Base-by-base conservation (phyloP, 805 yeast genomes). In the Yamadazyma akitaensis region DNA sequence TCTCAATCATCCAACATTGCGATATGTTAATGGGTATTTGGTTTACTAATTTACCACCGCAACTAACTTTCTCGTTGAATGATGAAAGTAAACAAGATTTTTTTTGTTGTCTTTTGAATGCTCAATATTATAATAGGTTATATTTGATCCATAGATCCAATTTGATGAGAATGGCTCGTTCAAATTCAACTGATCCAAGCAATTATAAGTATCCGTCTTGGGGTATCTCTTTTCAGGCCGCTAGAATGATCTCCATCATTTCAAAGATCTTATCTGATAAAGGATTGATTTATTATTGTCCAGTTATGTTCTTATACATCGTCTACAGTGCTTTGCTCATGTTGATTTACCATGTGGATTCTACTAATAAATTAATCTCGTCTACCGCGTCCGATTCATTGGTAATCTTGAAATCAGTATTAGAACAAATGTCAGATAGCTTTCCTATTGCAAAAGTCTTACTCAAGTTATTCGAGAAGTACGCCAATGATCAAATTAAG, bases 181-280 rank as follows among this genome's bases (percentile, higher is more conserved):
- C 72, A 19, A 62, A 65, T 10, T 64, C 73, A 2, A 63, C 72
- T 1, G 63, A 64, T 44, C 73, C 75, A 13, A 66, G 62, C 51
- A 73, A 70, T 57, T 73, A 65, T 65, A 72, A 60, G 53, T 82
- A 81, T 59, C 88, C 88, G 5, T 79, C 85, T n/a, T 81, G 88
- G 84, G 88, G 90, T 9, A 84, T 85, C 47, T 85, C 89, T 2
- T 85, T 85, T 70, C 88, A 84, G 62, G 87, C 91, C 0, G 89
- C 94, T 0, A 79, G 87, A 56, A 81, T 84, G 80, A 81, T 86
- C 51, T 76, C 86, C 5, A 71, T 78, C 37, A 81, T 87, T 45
- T 73, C 80, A 25, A 81, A 81, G 41, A 81, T 78, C 47, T 54
- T 86, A 47, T 54, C 73, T 34, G 77, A 74, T 37, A 70, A 74